Evolutionary conservation across 495 filamentous ascomycete species (phyloP).

Genomic region (Cladorrhinum samala): DNA sequence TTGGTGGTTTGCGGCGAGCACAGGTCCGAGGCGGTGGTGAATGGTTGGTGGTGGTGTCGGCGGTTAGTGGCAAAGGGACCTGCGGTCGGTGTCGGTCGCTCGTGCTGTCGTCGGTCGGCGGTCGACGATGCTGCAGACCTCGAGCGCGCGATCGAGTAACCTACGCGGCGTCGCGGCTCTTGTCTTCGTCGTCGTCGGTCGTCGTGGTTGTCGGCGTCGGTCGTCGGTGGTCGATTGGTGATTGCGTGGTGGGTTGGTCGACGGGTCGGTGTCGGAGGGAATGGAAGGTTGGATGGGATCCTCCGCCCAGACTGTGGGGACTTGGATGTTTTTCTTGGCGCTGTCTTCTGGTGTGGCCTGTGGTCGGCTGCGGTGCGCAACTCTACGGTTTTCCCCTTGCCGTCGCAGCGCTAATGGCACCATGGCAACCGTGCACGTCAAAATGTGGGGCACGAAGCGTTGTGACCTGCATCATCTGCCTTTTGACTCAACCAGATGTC

Average conservation of each 20-base stretch:
- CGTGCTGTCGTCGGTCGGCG: background rate
- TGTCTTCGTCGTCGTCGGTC: background rate
- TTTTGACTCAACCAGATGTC: background rate
- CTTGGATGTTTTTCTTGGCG: constrained; percentile 18
- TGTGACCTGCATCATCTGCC: background rate
- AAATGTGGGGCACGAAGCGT: constrained; percentile 5
- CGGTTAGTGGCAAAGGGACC: background rate
- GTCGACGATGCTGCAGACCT: background rate
- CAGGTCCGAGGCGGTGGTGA: background rate
- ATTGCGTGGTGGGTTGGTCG: background rate
- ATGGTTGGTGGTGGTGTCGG: background rate
- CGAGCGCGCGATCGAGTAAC: background rate
- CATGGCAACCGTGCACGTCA: constrained; percentile 18
- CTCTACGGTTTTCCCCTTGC: background rate
- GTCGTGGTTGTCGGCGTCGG: background rate
- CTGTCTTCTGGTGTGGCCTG: background rate
- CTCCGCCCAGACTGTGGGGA: constrained; percentile 1
- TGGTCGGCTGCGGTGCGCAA: background rate
- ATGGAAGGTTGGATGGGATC: constrained; percentile 10
- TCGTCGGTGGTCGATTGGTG: background rate
- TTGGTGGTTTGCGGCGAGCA: too few species aligned
- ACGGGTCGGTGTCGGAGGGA: constrained; percentile 1
- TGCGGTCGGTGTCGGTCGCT: background rate
- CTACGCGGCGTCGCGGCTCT: background rate
- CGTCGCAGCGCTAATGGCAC: constrained; percentile 14